Evolutionary conservation across 225 moss, liverwort and hornwort genomes (phyloP).

Genomic region (Polytrichum formosum): DNA sequence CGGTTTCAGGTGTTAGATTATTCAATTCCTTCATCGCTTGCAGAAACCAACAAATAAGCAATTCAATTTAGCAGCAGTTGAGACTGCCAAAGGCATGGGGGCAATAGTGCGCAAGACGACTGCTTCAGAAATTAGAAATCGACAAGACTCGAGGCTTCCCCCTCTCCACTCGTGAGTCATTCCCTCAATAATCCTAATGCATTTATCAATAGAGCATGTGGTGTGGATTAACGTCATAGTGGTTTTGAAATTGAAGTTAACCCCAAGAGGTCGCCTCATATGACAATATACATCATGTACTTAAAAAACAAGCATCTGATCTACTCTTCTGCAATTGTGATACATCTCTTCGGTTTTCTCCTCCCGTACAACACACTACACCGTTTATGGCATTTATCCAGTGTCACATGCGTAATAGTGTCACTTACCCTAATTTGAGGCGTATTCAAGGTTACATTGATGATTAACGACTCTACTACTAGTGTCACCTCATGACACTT

Average conservation of each 20-base stretch:
- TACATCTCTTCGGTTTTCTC: neutral
- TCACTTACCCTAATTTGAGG: too few species aligned
- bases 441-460: too few species aligned
- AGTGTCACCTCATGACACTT: too few species aligned
- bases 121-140: slow-evolving; percentile 20
- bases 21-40: neutral
- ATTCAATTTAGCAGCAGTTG: slow-evolving; percentile 31
- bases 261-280: too few species aligned
- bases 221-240: too few species aligned
- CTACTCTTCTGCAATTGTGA: neutral
- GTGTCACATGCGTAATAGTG: too few species aligned
- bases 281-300: too few species aligned
- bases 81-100: slow-evolving; percentile 47
- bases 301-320: neutral
- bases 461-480: too few species aligned
- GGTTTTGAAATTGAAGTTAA: too few species aligned
- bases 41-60: slow-evolving; percentile 30
- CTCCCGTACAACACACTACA: neutral
- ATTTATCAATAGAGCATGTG: too few species aligned
- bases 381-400: too few species aligned
- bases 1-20: neutral
- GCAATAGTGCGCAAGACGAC: slow-evolving; percentile 23
- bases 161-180: slow-evolving; percentile 13
- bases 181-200: too few species aligned
- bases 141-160: slow-evolving; percentile 28